A percentile compares a stretch with the other conserved stretches of the same genome.
Evolutionary conservation across 148 eudicot genomes (phyloP).

Genomic region (Cornus florida): DNA sequence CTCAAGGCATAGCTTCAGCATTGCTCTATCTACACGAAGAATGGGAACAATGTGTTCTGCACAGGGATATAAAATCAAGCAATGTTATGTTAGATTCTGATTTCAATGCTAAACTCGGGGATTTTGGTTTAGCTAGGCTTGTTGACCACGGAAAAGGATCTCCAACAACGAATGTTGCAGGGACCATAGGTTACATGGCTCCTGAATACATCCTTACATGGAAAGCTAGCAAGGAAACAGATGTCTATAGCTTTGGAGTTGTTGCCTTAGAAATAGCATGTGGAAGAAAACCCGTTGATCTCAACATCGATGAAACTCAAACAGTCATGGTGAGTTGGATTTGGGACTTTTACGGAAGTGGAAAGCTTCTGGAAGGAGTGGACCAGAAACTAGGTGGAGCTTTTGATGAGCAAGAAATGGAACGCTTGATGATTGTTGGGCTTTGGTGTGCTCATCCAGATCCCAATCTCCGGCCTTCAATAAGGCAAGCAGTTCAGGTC

Average conservation of each 20-base stretch:
- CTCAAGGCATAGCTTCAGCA: background rate
- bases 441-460: constrained; percentile 19
- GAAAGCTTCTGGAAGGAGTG: constrained; percentile 2
- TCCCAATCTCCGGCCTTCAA: constrained; percentile 8
- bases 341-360: constrained; percentile 10
- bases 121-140: constrained; percentile 19
- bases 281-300: constrained; percentile 14
- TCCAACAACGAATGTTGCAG: constrained; percentile 1
- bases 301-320: background rate
- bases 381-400: constrained; percentile 6
- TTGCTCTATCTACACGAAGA: background rate
- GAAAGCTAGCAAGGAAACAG: constrained; percentile 16
- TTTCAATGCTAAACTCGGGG: constrained; percentile 13
- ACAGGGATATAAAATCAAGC: constrained; percentile 19
- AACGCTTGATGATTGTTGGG: constrained; percentile 8
- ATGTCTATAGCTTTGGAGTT: constrained; percentile 19
- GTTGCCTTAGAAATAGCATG: constrained; percentile 19
- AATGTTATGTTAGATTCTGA: constrained; percentile 15
- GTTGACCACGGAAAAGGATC: constrained; percentile 16
- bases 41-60: constrained; percentile 12
- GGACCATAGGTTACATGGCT: constrained; percentile 19
- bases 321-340: constrained; percentile 2
- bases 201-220: constrained; percentile 9
- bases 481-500: constrained; percentile 13
- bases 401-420: constrained; percentile 10